A percentile compares a stretch with the other conserved stretches of the same genome.
These are phyloP conservation scores for Babesia ovis DNA, from an alignment of 169 alveolate genomes.

Conservation along the genomic window DNA sequence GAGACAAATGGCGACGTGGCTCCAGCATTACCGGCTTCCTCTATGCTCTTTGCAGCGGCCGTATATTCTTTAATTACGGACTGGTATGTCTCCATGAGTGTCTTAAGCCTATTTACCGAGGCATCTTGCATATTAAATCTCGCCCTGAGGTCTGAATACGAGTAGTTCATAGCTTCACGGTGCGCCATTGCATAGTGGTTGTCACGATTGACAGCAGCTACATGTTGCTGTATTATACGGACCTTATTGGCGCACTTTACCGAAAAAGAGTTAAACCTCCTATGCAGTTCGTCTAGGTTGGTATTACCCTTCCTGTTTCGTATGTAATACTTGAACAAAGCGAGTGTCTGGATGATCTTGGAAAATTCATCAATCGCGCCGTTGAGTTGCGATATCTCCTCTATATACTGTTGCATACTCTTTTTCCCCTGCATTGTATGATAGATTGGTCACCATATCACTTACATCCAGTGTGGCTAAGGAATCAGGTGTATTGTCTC, in stretches of 20 bases:
- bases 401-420: constrained; percentile 41
- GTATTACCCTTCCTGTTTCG: constrained; percentile 54
- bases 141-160: constrained; percentile 54
- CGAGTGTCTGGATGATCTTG: constrained; percentile 64
- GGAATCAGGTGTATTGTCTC: neutral
- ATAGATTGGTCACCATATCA: neutral
- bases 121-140: constrained; percentile 66
- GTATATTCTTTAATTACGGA: constrained; percentile 65
- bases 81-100: constrained; percentile 63
- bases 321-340: constrained; percentile 62
- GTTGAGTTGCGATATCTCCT: constrained; percentile 43
- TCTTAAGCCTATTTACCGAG: constrained; percentile 61
- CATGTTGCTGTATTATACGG: constrained; percentile 38
- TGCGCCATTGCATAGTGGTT: constrained; percentile 56
- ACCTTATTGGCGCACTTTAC: constrained; percentile 50
- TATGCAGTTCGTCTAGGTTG: constrained; percentile 58
- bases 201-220: constrained; percentile 39
- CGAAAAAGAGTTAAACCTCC: constrained; percentile 54
- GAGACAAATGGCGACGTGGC: neutral
- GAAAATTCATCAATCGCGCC: constrained; percentile 66
- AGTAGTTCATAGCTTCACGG: constrained; percentile 30
- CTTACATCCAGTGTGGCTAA: constrained; percentile 21
- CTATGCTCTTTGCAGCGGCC: constrained; percentile 37
- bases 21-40: neutral
- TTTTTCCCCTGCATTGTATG: constrained; percentile 20